These are phyloP conservation scores for Candida ponderosae DNA, from an alignment of 805 yeast species.

Conservation along the genomic window DNA sequence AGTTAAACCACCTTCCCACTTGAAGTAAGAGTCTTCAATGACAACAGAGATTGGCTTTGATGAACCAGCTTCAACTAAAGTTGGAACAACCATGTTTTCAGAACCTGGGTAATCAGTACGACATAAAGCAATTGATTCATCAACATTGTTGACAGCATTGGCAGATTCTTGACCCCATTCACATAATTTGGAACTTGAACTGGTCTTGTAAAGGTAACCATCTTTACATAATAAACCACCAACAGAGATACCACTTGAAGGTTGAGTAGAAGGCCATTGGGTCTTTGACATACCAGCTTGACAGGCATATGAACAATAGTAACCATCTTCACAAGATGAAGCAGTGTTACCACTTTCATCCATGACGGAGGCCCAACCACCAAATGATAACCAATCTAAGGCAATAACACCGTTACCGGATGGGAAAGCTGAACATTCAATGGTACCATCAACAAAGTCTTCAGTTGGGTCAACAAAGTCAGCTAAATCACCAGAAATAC, in stretches of 20 bases:
- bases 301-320: slow-evolving; percentile 72
- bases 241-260: slow-evolving; percentile 58
- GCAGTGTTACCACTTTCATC: slow-evolving; percentile 59
- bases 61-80: slow-evolving; percentile 43
- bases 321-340: slow-evolving; percentile 54
- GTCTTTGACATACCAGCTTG: slow-evolving; percentile 78
- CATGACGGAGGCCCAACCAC: slow-evolving; percentile 56
- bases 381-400: slow-evolving; percentile 45
- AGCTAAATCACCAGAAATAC: slow-evolving; percentile 44
- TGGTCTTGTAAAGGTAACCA: slow-evolving; percentile 56
- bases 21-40: slow-evolving; percentile 48
- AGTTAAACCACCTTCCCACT: slow-evolving; percentile 56
- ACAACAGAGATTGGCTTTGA: slow-evolving; percentile 49
- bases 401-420: slow-evolving; percentile 67
- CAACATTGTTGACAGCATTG: slow-evolving; percentile 40
- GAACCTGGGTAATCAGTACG: slow-evolving; percentile 81
- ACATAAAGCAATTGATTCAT: slow-evolving; percentile 53
- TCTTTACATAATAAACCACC: slow-evolving; percentile 62
- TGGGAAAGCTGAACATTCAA: slow-evolving; percentile 64
- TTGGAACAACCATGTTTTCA: slow-evolving; percentile 73
- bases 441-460: slow-evolving; percentile 61
- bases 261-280: slow-evolving; percentile 69
- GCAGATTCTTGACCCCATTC: slow-evolving; percentile 57
- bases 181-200: slow-evolving; percentile 46
- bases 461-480: slow-evolving; percentile 40